Percentiles rank a stretch among this genome's conserved stretches.
phyloP scores from a whole-genome alignment of 1,284 basidiomycete genomes.

The Marasmius fiardii region DNA sequence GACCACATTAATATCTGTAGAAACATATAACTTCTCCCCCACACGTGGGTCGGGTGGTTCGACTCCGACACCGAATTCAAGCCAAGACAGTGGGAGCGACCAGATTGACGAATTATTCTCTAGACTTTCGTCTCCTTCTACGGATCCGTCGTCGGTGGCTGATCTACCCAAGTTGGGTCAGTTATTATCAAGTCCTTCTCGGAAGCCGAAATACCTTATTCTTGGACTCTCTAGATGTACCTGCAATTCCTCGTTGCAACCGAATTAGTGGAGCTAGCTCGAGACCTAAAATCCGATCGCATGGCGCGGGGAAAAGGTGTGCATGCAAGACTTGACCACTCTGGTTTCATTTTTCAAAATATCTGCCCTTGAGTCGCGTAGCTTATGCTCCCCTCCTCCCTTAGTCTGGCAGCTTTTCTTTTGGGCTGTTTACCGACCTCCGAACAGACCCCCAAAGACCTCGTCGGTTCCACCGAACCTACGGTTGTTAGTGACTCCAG shows the following conservation, averaged over 20 bases:
- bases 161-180: slow-evolving; percentile 16
- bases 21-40: slow-evolving; percentile 13
- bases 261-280: background rate
- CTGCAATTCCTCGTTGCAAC: slow-evolving; percentile 11
- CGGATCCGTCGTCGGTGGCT: slow-evolving; percentile 14
- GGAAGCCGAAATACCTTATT: background rate
- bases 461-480: background rate
- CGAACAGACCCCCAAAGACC: background rate
- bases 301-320: background rate
- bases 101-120: slow-evolving; percentile 5
- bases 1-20: background rate
- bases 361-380: too few species aligned
- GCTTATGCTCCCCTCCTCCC: too few species aligned
- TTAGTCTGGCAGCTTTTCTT: background rate
- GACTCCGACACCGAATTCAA: background rate
- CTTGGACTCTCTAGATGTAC: slow-evolving; percentile 21
- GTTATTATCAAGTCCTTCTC: background rate
- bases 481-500: background rate
- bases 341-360: background rate
- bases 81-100: background rate
- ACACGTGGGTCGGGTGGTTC: background rate
- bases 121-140: slow-evolving; percentile 13
- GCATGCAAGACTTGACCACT: background rate
- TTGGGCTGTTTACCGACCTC: background rate
- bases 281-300: background rate